Conservation (phyloP, 1,139 yeast genomes). For the Kurtzmaniella quercitrusa region DNA sequence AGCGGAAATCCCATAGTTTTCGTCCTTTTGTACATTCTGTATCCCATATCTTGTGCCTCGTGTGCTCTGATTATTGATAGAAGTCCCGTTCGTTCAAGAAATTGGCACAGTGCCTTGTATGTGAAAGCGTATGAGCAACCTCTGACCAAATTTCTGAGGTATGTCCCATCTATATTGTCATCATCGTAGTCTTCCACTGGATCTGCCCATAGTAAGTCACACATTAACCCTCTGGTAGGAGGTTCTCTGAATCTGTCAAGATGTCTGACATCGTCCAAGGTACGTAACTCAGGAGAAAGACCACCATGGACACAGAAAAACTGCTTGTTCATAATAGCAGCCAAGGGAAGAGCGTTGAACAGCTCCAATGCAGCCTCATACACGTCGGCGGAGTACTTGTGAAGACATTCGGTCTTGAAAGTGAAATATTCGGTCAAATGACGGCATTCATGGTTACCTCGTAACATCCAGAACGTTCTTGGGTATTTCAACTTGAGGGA, state of each 20-base stretch:
- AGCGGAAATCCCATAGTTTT: conserved; percentile 90
- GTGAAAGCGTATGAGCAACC: conserved; percentile 94
- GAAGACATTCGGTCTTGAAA: conserved; percentile 84
- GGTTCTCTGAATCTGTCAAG: conserved; percentile 87
- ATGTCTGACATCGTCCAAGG: conserved; percentile 63
- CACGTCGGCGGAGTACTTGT: conserved; percentile 66
- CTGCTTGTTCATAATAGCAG: conserved; percentile 92
- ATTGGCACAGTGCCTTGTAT: conserved; percentile 78
- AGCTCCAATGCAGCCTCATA: conserved; percentile 77
- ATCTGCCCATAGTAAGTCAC: conserved; percentile 95
- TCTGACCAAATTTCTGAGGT: conserved; percentile 66
- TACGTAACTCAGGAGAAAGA: conserved; percentile 77
- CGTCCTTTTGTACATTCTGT: conserved; percentile 88
- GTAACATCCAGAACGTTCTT: conserved; percentile 68
- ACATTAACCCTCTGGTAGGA: conserved; percentile 91
- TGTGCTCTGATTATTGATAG: conserved; percentile 89
- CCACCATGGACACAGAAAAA: conserved; percentile 98
- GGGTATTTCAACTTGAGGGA: conserved; percentile 79
- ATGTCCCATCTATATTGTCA: conserved; percentile 47
- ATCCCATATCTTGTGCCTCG: conserved; percentile 98
- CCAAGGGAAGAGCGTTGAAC: conserved; percentile 85
- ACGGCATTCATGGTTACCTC: conserved; percentile 95
- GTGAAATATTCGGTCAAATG: conserved; percentile 94
- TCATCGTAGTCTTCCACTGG: conserved; percentile 90
- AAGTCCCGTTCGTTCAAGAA: conserved; percentile 74